Evolutionary conservation across 768 basidiomycete genomes (phyloP).

Genomic region (Lepiota brunneoincarnata): DNA sequence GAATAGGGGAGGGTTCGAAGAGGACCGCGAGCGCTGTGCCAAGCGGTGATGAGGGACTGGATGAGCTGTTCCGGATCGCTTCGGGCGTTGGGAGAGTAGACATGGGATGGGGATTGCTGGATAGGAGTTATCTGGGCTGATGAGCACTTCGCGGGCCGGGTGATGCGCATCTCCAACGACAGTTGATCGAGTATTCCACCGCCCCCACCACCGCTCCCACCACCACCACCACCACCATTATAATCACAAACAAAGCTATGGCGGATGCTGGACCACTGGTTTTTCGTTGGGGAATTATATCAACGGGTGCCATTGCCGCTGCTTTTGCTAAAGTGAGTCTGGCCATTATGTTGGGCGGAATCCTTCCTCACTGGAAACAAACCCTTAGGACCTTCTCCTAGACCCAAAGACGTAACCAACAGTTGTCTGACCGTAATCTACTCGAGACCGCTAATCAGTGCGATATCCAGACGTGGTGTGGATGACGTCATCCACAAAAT

Average conservation of each 20-base stretch:
- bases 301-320: slow-evolving; percentile 72
- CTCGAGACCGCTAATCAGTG: neutral
- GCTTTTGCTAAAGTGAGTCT: slow-evolving; percentile 60
- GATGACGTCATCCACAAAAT: slow-evolving; percentile 67
- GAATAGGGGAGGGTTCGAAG: slow-evolving; percentile 68
- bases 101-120: slow-evolving; percentile 17
- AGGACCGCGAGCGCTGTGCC: slow-evolving; percentile 27
- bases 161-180: too few relatives aligned
- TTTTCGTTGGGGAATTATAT: slow-evolving; percentile 85
- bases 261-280: slow-evolving; percentile 32
- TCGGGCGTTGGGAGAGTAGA: slow-evolving; percentile 31
- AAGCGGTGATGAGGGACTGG: slow-evolving; percentile 35
- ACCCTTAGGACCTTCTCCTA: slow-evolving; percentile 64
- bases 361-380: neutral
- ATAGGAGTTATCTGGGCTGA: slow-evolving; percentile 2
- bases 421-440: neutral
- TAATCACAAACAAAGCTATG: slow-evolving; percentile 22
- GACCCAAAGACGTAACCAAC: slow-evolving; percentile 63
- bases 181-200: slow-evolving; percentile 13
- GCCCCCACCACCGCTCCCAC: slow-evolving; percentile 11
- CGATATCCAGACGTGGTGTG: slow-evolving; percentile 51
- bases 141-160: neutral
- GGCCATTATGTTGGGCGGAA: neutral
- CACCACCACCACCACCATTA: neutral
- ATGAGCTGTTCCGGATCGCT: slow-evolving; percentile 27